Percentiles rank a stretch among this genome's conserved stretches.
These are phyloP conservation scores for Cylindrotheca closterium DNA, from an alignment of 108 stramenopile species.

Conservation along the genomic window DNA sequence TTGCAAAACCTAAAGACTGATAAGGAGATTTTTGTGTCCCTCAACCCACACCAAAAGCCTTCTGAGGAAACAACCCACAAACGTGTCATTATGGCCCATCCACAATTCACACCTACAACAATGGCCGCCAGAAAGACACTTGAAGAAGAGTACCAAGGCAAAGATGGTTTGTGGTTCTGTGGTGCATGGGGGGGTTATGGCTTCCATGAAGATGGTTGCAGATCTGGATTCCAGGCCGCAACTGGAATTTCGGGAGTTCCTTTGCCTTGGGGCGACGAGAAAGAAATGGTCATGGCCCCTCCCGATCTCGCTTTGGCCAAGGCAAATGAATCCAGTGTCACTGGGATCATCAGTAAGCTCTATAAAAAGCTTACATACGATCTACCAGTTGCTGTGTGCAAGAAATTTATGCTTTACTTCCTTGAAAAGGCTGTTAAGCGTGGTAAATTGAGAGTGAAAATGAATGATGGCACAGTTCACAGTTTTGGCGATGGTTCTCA, in stretches of 20 bases:
- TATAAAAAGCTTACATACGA: slow-evolving; percentile 54
- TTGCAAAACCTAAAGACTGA: slow-evolving; percentile 82
- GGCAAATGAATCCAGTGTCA: slow-evolving; percentile 5
- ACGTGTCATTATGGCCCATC: slow-evolving; percentile 73
- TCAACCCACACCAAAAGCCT: slow-evolving; percentile 88
- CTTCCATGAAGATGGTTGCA: slow-evolving; percentile 97
- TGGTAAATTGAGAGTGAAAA: slow-evolving; percentile 56
- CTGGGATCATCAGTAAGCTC: slow-evolving; percentile 14
- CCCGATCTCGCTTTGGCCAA: slow-evolving; percentile 47
- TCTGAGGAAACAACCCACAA: slow-evolving; percentile 49
- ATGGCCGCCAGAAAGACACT: slow-evolving; percentile 62
- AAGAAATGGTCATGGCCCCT: slow-evolving; percentile 51
- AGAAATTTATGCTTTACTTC: slow-evolving; percentile 56
- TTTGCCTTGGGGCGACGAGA: slow-evolving; percentile 60
- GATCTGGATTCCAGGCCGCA: slow-evolving; percentile 82
- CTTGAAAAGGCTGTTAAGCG: slow-evolving; percentile 57
- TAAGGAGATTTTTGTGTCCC: slow-evolving; percentile 86
- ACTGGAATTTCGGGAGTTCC: slow-evolving; percentile 55
- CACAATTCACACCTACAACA: slow-evolving; percentile 82
- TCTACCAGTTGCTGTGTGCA: slow-evolving; percentile 67
- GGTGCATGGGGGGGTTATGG: slow-evolving; percentile 96
- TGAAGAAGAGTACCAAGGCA: slow-evolving; percentile 59
- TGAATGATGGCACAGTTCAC: slow-evolving; percentile 74
- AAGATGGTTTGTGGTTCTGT: slow-evolving; percentile 86
- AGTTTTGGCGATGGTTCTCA: slow-evolving; percentile 67